Percentiles rank a stretch among this genome's conserved stretches.
phyloP scores from a whole-genome alignment of 805 yeast species.

The Candida germanica region DNA sequence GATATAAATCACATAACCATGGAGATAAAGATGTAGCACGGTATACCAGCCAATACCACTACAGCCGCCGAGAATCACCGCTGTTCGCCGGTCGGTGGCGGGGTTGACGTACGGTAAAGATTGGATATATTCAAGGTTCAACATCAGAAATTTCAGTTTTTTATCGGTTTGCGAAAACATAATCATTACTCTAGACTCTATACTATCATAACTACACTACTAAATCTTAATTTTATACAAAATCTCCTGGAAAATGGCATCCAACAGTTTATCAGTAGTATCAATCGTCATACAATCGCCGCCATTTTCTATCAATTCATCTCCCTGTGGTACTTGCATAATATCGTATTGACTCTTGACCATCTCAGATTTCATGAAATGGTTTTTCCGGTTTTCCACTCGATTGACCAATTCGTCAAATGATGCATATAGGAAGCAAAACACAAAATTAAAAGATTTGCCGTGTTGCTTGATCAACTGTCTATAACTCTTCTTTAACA shows the following conservation, averaged over 20 bases:
- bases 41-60: constrained; percentile 80
- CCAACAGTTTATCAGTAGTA: constrained; percentile 29
- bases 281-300: constrained; percentile 36
- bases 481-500: constrained; percentile 74
- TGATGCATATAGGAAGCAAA: constrained; percentile 66
- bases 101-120: constrained; percentile 64
- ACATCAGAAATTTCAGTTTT: constrained; percentile 6
- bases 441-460: constrained; percentile 38
- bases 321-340: constrained; percentile 63
- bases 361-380: constrained; percentile 88
- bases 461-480: constrained; percentile 48
- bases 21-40: constrained; percentile 70
- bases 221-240: constrained; percentile 1
- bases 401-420: constrained; percentile 59
- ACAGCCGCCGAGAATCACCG: constrained; percentile 78
- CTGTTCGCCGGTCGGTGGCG: constrained; percentile 51
- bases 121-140: constrained; percentile 20
- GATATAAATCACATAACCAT: constrained; percentile 72
- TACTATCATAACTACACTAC: background rate
- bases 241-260: constrained; percentile 23
- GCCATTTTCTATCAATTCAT: constrained; percentile 34
- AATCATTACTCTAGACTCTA: background rate
- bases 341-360: constrained; percentile 72
- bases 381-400: constrained; percentile 63
- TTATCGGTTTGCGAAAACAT: background rate